phyloP scores from a whole-genome alignment of 352 stramenopile genomes.

The Nothophytophthora sp. region DNA sequence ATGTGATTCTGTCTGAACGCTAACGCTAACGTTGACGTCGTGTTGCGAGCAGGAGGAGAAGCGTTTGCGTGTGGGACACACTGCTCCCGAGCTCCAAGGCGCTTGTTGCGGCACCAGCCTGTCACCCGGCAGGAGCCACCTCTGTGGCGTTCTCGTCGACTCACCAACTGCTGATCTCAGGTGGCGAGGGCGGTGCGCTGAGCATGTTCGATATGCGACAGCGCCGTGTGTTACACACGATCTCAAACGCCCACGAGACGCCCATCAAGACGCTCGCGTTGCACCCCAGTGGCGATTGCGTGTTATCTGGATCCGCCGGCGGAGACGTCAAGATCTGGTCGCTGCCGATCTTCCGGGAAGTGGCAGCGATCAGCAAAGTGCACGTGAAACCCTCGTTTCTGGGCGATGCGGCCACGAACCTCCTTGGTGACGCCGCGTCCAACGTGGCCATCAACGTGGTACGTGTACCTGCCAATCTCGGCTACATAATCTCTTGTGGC shows the following conservation, averaged over 20 bases:
- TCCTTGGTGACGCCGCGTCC: constrained; percentile 78
- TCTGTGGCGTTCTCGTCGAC: constrained; percentile 77
- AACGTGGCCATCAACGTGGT: constrained; percentile 89
- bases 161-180: constrained; percentile 85
- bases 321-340: constrained; percentile 91
- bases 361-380: constrained; percentile 72
- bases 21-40: no score
- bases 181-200: constrained; percentile 73
- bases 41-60: constrained; percentile 58
- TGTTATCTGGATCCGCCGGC: constrained; percentile 81
- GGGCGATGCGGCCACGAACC: constrained; percentile 70
- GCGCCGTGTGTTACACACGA: constrained; percentile 82
- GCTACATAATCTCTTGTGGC: no score
- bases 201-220: constrained; percentile 88
- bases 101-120: constrained; percentile 64
- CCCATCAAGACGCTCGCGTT: constrained; percentile 81
- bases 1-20: no score
- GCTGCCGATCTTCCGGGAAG: constrained; percentile 81
- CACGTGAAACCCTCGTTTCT: constrained; percentile 83
- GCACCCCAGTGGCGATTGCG: constrained; percentile 76
- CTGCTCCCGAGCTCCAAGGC: constrained; percentile 75
- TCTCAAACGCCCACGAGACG: constrained; percentile 85
- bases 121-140: constrained; percentile 74
- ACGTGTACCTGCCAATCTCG: constrained; percentile 15
- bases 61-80: constrained; percentile 85